Evolutionary conservation across 139 green algal species (phyloP).

Genomic region (Dunaliella sp.): DNA sequence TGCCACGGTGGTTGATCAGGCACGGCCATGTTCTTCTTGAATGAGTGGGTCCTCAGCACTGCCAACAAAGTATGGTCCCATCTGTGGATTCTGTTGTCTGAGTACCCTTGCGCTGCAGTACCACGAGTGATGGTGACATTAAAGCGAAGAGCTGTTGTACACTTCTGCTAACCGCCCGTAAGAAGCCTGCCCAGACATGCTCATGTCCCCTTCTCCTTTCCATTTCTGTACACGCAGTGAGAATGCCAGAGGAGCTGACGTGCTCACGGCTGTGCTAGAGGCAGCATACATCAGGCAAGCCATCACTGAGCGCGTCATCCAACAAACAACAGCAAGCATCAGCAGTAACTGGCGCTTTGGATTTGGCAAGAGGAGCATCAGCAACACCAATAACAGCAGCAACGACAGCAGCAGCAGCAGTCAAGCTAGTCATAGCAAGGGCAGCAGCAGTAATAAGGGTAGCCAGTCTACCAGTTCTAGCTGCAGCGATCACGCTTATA

Average conservation of each 20-base stretch:
- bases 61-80: too few species aligned
- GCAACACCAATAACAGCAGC: conserved; percentile 18
- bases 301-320: neutral
- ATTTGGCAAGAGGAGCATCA: neutral
- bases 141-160: too few species aligned
- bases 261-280: conserved; percentile 62
- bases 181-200: too few species aligned
- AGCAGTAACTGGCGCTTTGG: neutral
- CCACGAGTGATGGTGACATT: too few species aligned
- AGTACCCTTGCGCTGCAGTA: too few species aligned
- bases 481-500: neutral
- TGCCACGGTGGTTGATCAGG: too few species aligned
- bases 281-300: conserved; percentile 52
- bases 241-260: conserved; percentile 36
- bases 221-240: conserved; percentile 25
- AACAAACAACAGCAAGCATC: neutral
- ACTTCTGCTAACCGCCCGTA: too few species aligned
- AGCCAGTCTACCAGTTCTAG: neutral
- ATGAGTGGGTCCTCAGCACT: too few species aligned
- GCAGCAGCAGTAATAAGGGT: neutral
- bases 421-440: neutral
- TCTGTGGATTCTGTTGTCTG: too few species aligned
- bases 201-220: too few species aligned
- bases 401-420: neutral
- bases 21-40: too few species aligned